Evolutionary conservation across 768 basidiomycete species (phyloP).

Genomic region (Macrocybe gigantea): DNA sequence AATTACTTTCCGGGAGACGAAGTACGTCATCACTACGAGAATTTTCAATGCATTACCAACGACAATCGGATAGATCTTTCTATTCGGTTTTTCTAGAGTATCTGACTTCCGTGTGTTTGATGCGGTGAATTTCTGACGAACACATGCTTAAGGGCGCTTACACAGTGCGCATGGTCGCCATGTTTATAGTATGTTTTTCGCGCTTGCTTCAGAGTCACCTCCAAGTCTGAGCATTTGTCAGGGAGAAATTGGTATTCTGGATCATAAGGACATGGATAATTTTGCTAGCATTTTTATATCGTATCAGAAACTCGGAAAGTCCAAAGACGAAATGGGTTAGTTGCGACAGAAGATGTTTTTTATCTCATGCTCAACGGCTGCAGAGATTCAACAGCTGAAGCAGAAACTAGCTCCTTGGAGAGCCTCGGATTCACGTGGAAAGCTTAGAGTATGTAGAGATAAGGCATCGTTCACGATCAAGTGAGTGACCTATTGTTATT

Average conservation of each 20-base stretch:
- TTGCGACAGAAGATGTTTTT: not conserved
- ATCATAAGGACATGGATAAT: slow-evolving; percentile 66
- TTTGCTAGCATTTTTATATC: slow-evolving; percentile 59
- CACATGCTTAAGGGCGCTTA: slow-evolving; percentile 54
- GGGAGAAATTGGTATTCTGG: slow-evolving; percentile 69
- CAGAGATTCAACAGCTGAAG: slow-evolving; percentile 23
- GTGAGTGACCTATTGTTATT: slow-evolving; percentile 26
- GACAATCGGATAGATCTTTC: slow-evolving; percentile 43
- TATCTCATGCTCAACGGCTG: not conserved
- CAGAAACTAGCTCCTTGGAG: slow-evolving; percentile 50
- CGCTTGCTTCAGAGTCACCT: not conserved
- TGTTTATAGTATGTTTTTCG: slow-evolving; percentile 48
- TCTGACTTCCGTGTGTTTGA: slow-evolving; percentile 6
- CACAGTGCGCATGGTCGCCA: slow-evolving; percentile 68
- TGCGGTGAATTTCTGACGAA: slow-evolving; percentile 1
- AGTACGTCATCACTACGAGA: slow-evolving; percentile 24
- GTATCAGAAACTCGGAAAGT: slow-evolving; percentile 59
- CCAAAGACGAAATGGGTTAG: slow-evolving; percentile 38
- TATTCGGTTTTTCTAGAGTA: slow-evolving; percentile 75
- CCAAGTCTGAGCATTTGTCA: slow-evolving; percentile 15
- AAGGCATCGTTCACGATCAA: slow-evolving; percentile 53
- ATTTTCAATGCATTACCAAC: not conserved
- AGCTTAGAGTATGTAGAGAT: slow-evolving; percentile 40
- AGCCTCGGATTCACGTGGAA: slow-evolving; percentile 44
- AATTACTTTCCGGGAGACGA: slow-evolving; percentile 72